Base-by-base conservation (phyloP, 345 rosid genomes). In the Sonneratia alba region DNA sequence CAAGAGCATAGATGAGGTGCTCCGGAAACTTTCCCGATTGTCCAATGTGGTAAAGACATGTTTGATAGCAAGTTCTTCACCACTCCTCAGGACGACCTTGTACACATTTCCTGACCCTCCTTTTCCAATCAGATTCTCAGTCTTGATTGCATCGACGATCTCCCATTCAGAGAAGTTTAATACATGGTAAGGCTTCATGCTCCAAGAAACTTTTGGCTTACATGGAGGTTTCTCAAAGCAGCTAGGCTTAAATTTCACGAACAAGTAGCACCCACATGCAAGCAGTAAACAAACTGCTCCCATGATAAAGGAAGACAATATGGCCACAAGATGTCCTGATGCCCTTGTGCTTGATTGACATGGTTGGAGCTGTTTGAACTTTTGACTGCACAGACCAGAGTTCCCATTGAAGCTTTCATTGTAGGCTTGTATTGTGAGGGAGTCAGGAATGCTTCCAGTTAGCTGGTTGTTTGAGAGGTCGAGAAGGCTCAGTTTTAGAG, bases 91-190 rank as follows among this genome's bases (percentile, higher is more conserved):
- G 48, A 78, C 82, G 63, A 85, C 92, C 80, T 80, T 89, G 80
- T 91, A 93, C 66, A 93, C 98, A 59, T 88, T 85, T 27, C 98
- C 98, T 3, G 88, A 85, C 47, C 97, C 94, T 36, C 98, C 98
- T 78, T 76, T 88, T 37, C 97, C 97, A n/a, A 93, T 89, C 75
- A 88, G 72, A 79, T 91, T 89, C 73, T 93, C 92, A 0, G 89
- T 72, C 66, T 80, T 87, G 47, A 91, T 76, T 40, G 72, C 85
- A 77, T 87, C 87, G 2, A 85, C 77, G 19, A 93, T 80, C 37
- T 91, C 98, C 77, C 78, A 81, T 74, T 89, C 97, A 1, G 75
- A 76, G 78, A 93, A 82, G 77, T 83, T 87, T 36, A 82, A 68
- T 51, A 87, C 65, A 24, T 79, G 81, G 78, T 81, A 93, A 0